Conservation (phyloP, 805 yeast species). For the Teunomyces barrocoloradensis region DNA sequence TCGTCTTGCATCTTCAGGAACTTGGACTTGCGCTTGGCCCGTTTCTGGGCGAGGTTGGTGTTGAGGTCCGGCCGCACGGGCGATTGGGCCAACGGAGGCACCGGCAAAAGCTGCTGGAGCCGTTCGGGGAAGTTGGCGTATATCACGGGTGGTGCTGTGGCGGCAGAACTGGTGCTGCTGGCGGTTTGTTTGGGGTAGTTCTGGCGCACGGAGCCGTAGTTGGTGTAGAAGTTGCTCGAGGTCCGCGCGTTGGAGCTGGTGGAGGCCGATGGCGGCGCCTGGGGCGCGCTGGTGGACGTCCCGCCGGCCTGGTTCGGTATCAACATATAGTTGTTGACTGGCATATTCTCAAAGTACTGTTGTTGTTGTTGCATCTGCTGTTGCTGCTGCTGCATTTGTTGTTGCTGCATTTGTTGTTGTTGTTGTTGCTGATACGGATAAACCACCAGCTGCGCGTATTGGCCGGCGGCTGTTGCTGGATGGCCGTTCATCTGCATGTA, state of each 20-base stretch:
- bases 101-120: slow-evolving; percentile 36
- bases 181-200: not conserved
- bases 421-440: slow-evolving; percentile 13
- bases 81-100: slow-evolving; percentile 47
- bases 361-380: slow-evolving; percentile 8
- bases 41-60: slow-evolving; percentile 42
- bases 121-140: slow-evolving; percentile 24
- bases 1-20: slow-evolving; percentile 68
- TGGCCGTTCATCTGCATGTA: slow-evolving; percentile 8
- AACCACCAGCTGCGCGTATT: slow-evolving; percentile 6
- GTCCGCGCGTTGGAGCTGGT: not conserved
- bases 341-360: slow-evolving; percentile 12
- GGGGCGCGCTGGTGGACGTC: not conserved
- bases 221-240: not conserved
- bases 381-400: slow-evolving; percentile 10
- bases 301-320: slow-evolving; percentile 13
- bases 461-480: slow-evolving; percentile 1
- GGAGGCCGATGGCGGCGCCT: slow-evolving; percentile 1
- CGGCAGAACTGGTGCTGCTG: not conserved
- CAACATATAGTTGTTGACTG: slow-evolving; percentile 21
- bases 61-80: slow-evolving; percentile 44
- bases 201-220: slow-evolving; percentile 1
- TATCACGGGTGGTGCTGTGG: slow-evolving; percentile 11
- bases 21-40: slow-evolving; percentile 63
- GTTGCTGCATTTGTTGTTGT: slow-evolving; percentile 8